Evolutionary conservation across 2,329 filamentous ascomycete genomes (phyloP), one percentile per base, ranked within the genome.

Genomic region (Phialophora expanda): DNA sequence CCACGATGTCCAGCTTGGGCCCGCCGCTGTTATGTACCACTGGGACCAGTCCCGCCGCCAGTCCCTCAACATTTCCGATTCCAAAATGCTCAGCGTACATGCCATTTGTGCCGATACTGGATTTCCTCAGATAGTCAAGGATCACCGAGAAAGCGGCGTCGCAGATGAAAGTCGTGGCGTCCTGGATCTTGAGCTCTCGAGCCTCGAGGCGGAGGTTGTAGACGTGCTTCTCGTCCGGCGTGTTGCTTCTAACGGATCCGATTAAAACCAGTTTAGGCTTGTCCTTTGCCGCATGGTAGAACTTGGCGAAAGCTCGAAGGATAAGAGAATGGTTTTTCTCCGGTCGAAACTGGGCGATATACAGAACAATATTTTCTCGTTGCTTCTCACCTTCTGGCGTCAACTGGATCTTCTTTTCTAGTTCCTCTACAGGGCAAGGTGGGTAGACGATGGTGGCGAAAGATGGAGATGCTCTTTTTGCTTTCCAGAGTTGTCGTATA

Each of bases 61-160:
- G 93, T 76, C 98, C 99, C 81, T 99, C 95, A 48, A 99, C 95
- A 17, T 98, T 93, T 1, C 95, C 95, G 66, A 99, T 99, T 24
- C 95, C 95, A 76, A 99, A 99, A 78, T 99, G 95, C 80, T 99
- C 95, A 76, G 97, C 98, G 94, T 95, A 99, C 95, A 99, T 99
- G 74, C 91, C 92, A 73, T 99, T 99, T 32, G 96, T 93, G 57
- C 95, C 95, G 1, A 99, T 86, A 20, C 88, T 94, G 3, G 90
- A 89, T 68, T 83, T 87, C 61, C 87, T 82, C 67, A 98, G 82
- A 86, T 91, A 93, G 34, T 90, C 85, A 9, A 97, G 83, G 61
- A 99, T 91, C 71, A 92, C 87, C 3, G 90, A 87, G 93, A 94
- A 99, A 28, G 90, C 88, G 0, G 92, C 93, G 76, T 99, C 93